Evolutionary conservation across 805 yeast genomes (phyloP), one percentile per base, ranked within the genome.

Genomic region (Candida pini): DNA sequence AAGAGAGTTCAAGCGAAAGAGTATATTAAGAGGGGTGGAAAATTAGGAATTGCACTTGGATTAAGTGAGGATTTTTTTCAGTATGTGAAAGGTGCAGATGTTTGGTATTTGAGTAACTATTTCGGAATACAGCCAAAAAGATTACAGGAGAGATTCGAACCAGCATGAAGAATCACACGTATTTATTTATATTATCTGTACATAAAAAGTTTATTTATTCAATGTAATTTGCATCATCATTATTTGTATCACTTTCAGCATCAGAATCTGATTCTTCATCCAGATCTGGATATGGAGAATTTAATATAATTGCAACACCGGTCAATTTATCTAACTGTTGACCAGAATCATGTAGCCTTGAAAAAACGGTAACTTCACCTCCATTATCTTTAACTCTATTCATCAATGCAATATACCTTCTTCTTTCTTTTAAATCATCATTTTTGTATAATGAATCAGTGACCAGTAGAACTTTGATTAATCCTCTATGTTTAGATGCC

Each of bases 341-440:
- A 12, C 98, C 98, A 4, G 89, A 73, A 39, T 81, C 90, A 53
- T 90, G 97, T 49, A 88, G 60, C 42, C 92, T 80, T 24, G 95
- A 83, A 47, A 89, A 83, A 1, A 89, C 69, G 6, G 75, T 66
- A 2, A 82, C 92, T 34, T 82, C 81, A 5, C 92, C 94, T 16
- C 95, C 96, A 31, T 64, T 65, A 5, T 62, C 62, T 48, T 76
- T 76, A 9, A 86, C 95, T 9, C 66, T 56, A 30, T 89, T 95
- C 2, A 76, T 69, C 40, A 90, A 57, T 2, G 64, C 68, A 15
- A 87, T 75, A 51, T 75, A 90, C 45, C 73, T 67, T 51, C 78
- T 81, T 51, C 98, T 69, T 21, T 72, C 67, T 4, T 60, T 58
- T 16, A 87, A 64, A 56, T 86, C 90, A 53, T 82, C 85, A 35